phyloP scores from a whole-genome alignment of 176 grass and related monocot species.

The Rhipidocladum racemiflorum region DNA sequence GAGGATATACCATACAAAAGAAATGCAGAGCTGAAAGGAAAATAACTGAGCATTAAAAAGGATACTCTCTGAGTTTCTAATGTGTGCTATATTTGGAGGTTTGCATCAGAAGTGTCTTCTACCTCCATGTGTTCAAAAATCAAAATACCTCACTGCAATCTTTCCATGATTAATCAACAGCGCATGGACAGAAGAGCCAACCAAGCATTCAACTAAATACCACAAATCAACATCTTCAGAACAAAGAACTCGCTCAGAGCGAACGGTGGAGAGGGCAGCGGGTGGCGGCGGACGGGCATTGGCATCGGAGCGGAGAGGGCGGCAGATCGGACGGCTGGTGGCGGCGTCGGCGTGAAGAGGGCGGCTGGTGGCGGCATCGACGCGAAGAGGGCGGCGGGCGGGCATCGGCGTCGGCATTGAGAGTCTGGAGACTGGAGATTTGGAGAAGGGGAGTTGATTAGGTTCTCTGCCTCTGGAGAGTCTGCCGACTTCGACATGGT shows the following conservation, averaged over 20 bases:
- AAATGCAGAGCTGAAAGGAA: conserved; percentile 22
- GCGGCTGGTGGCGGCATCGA: too few relatives aligned
- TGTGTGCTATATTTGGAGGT: conserved; percentile 36
- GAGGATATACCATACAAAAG: conserved; percentile 22
- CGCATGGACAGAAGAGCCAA: conserved; percentile 63
- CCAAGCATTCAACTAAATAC: conserved; percentile 68
- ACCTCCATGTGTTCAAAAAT: conserved; percentile 24
- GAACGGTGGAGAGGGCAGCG: too few relatives aligned
- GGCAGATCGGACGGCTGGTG: too few relatives aligned
- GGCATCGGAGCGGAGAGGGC: too few relatives aligned
- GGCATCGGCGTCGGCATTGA: too few relatives aligned
- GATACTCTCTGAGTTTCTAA: conserved; percentile 93
- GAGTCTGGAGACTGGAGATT: too few relatives aligned
- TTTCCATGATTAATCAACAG: conserved; percentile 48
- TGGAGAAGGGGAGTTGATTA: too few relatives aligned
- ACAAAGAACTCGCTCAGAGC: conserved; percentile 68
- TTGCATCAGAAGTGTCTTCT: conserved; percentile 37
- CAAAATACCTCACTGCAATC: conserved; percentile 37
- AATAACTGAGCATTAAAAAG: conserved; percentile 44
- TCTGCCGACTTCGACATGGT: too few relatives aligned
- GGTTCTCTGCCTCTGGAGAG: too few relatives aligned
- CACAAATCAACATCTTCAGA: conserved; percentile 66
- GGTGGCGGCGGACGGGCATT: too few relatives aligned
- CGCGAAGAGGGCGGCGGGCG: too few relatives aligned
- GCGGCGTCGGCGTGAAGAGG: too few relatives aligned